Percentiles rank a stretch among this genome's conserved stretches.
Evolutionary conservation across 495 filamentous ascomycete genomes (phyloP).

Genomic region (Neurospora tetrasperma): DNA sequence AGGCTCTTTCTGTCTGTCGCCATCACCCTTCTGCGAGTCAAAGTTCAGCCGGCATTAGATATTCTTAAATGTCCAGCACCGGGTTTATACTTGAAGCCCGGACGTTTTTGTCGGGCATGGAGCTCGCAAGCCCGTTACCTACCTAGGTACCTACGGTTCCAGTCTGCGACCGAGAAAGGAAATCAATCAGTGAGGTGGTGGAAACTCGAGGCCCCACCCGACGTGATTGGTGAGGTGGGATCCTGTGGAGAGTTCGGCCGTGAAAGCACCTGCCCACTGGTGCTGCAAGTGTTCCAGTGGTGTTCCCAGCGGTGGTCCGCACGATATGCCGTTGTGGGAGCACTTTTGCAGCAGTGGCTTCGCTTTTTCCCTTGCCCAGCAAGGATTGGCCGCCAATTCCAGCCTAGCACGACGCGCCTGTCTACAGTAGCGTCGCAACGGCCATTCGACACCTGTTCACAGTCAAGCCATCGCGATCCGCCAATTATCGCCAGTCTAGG

Average conservation of each 20-base stretch:
- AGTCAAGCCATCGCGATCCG: background rate
- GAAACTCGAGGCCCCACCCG: background rate
- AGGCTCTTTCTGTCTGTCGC: background rate
- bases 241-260: background rate
- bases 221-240: background rate
- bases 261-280: background rate
- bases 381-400: background rate
- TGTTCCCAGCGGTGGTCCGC: background rate
- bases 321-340: background rate
- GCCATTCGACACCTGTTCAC: background rate
- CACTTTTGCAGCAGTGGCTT: background rate
- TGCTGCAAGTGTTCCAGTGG: background rate
- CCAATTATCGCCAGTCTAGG: background rate
- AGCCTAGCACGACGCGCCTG: background rate
- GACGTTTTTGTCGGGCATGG: background rate
- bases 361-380: background rate
- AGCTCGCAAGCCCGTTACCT: background rate
- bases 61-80: background rate
- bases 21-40: background rate
- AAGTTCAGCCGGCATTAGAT: background rate
- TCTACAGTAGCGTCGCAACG: background rate
- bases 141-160: background rate
- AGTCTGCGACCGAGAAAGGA: background rate
- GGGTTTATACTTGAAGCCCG: background rate
- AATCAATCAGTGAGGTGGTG: too few species aligned